Evolutionary conservation across 2,329 filamentous ascomycete genomes (phyloP).

Genomic region (Xylariaceae sp.): DNA sequence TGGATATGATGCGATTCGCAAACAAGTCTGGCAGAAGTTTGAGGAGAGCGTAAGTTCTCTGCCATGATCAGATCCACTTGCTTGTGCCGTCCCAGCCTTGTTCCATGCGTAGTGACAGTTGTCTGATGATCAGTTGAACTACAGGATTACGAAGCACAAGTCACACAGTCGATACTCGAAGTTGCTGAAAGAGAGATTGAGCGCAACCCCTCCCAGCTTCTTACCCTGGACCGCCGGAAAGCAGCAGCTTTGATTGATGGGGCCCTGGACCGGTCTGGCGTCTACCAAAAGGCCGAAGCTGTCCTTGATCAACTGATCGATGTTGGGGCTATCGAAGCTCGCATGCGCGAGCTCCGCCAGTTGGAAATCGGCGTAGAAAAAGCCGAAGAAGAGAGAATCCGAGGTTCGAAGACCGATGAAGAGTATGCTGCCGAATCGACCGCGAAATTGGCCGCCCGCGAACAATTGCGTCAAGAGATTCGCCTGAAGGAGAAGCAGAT

Average conservation of each 20-base stretch:
- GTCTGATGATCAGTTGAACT: slow-evolving; percentile 9
- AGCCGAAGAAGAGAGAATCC: slow-evolving; percentile 58
- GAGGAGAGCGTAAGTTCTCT: slow-evolving; percentile 55
- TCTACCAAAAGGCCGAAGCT: slow-evolving; percentile 66
- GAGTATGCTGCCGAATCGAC: slow-evolving; percentile 66
- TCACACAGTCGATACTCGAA: slow-evolving; percentile 61
- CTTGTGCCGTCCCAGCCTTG: too few species aligned
- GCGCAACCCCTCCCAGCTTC: slow-evolving; percentile 63
- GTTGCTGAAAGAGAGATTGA: slow-evolving; percentile 71
- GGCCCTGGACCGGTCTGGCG: slow-evolving; percentile 67
- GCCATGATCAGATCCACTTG: not conserved
- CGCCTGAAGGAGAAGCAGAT: slow-evolving; percentile 54
- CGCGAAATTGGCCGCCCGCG: slow-evolving; percentile 53
- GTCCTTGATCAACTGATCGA: slow-evolving; percentile 65
- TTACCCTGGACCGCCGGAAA: slow-evolving; percentile 68
- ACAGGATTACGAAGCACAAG: slow-evolving; percentile 64
- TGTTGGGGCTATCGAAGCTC: slow-evolving; percentile 59
- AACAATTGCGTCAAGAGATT: slow-evolving; percentile 55
- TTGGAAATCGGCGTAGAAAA: slow-evolving; percentile 65
- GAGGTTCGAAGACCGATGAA: slow-evolving; percentile 67
- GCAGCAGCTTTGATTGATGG: slow-evolving; percentile 72
- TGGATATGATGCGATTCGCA: slow-evolving; percentile 72
- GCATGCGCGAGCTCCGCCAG: slow-evolving; percentile 62
- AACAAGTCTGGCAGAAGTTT: slow-evolving; percentile 71
- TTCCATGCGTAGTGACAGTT: not conserved